These are phyloP conservation scores for Brassica carinata DNA, from an alignment of 345 rosid species.

Conservation along the genomic window DNA sequence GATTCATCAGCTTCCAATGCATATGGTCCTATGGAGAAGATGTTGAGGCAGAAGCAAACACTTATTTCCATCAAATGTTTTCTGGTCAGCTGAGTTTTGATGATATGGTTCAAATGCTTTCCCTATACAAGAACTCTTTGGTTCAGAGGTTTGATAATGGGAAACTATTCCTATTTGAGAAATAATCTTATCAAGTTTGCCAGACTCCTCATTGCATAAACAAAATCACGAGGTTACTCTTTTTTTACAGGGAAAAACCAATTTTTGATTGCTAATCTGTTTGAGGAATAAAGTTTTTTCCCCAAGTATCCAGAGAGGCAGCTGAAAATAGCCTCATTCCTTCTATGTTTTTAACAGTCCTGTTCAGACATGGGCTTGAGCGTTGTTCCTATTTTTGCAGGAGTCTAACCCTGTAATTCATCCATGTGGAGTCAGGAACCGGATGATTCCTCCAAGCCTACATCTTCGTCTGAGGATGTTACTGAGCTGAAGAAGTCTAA, in stretches of 20 bases:
- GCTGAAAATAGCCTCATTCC: slow-evolving; percentile 74
- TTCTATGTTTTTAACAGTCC: too few species aligned
- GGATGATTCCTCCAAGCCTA: neutral
- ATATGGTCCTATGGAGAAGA: slow-evolving; percentile 55
- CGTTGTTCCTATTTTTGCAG: too few species aligned
- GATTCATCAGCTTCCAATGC: slow-evolving; percentile 70
- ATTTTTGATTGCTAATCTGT: slow-evolving; percentile 91
- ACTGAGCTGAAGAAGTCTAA: slow-evolving; percentile 44
- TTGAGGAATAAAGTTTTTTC: slow-evolving; percentile 93
- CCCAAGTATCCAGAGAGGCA: slow-evolving; percentile 98
- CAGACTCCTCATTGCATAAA: slow-evolving; percentile 1
- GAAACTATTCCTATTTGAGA: slow-evolving; percentile 8
- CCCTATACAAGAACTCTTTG: slow-evolving; percentile 82
- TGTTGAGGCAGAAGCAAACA: slow-evolving; percentile 91
- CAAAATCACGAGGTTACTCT: neutral
- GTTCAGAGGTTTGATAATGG: slow-evolving; percentile 56
- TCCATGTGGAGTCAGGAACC: neutral
- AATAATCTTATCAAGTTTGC: slow-evolving; percentile 6
- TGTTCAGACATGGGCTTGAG: too few species aligned
- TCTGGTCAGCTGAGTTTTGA: slow-evolving; percentile 82
- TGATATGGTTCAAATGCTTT: slow-evolving; percentile 95
- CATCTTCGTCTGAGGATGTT: slow-evolving; percentile 36
- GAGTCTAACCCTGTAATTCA: too few species aligned
- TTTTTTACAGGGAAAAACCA: slow-evolving; percentile 72
- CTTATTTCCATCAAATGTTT: slow-evolving; percentile 95